Percentiles rank a stretch among this genome's conserved stretches.
These are phyloP conservation scores for Sabuloglossum arenarium DNA, from an alignment of 495 filamentous ascomycete species.

Conservation along the genomic window DNA sequence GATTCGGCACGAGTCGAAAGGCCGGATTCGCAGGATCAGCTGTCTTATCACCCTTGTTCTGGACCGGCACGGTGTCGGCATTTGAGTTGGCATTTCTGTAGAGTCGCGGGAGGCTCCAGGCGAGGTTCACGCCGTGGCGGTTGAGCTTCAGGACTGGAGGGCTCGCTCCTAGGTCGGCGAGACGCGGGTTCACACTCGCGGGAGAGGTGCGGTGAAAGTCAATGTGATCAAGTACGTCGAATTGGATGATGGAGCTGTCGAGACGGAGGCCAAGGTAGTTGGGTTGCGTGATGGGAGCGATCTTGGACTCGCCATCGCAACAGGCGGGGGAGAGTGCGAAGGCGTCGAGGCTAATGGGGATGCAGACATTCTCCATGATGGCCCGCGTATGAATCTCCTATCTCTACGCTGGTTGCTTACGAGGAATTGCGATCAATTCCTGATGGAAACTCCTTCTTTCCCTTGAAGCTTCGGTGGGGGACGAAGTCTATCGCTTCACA, in stretches of 20 bases:
- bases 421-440: too few relatives aligned
- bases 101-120: slow-evolving; percentile 28
- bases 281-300: slow-evolving; percentile 32
- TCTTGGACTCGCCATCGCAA: slow-evolving; percentile 15
- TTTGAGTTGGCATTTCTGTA: slow-evolving; percentile 17
- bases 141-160: slow-evolving; percentile 5
- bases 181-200: slow-evolving; percentile 19
- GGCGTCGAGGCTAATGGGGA: slow-evolving; percentile 22
- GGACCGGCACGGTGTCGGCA: background rate
- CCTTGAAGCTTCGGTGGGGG: too few relatives aligned
- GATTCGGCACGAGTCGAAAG: background rate
- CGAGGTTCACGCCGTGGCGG: slow-evolving; percentile 28
- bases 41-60: background rate
- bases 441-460: too few relatives aligned
- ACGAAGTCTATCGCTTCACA: too few relatives aligned
- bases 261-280: slow-evolving; percentile 30
- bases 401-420: too few relatives aligned
- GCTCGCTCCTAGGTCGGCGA: slow-evolving; percentile 20
- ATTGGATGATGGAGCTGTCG: slow-evolving; percentile 15
- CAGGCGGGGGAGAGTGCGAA: slow-evolving; percentile 22
- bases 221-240: slow-evolving; percentile 22
- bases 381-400: too few relatives aligned
- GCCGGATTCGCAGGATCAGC: background rate
- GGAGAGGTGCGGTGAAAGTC: slow-evolving; percentile 24
- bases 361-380: background rate